These are phyloP conservation scores for Achaetomiella virescens DNA, from an alignment of 495 filamentous ascomycete genomes.

Conservation along the genomic window DNA sequence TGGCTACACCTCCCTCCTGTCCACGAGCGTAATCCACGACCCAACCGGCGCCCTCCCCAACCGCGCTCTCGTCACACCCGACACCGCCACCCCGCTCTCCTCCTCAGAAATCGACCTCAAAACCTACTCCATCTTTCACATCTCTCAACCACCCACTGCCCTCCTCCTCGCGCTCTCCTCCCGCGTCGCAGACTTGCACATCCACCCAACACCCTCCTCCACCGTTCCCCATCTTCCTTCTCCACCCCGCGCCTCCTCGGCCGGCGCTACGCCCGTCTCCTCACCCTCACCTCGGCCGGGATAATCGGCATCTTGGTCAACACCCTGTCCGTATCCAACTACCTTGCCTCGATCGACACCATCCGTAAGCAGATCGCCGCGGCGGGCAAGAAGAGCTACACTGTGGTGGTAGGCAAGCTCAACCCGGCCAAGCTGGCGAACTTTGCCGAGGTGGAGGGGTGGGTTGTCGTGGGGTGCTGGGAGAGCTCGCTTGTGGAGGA, in stretches of 20 bases:
- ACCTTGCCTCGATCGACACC: constrained; percentile 69
- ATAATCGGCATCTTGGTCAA: constrained; percentile 94
- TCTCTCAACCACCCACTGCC: constrained; percentile 75
- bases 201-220: constrained; percentile 54
- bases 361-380: constrained; percentile 62
- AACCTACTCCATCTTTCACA: constrained; percentile 80
- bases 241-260: constrained; percentile 52
- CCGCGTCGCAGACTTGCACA: constrained; percentile 68
- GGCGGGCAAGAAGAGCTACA: constrained; percentile 88
- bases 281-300: constrained; percentile 69
- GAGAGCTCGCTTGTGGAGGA: constrained; percentile 85
- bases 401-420: constrained; percentile 92
- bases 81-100: not conserved
- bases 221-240: constrained; percentile 45
- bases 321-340: constrained; percentile 85
- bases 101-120: constrained; percentile 43
- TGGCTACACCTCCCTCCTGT: constrained; percentile 65
- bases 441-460: constrained; percentile 88
- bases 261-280: constrained; percentile 80
- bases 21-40: constrained; percentile 67
- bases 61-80: constrained; percentile 43
- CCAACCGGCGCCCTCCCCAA: constrained; percentile 84
- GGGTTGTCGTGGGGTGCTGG: constrained; percentile 98
- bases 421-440: constrained; percentile 96
- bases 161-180: constrained; percentile 84